Percentiles rank a stretch among this genome's conserved stretches.
Conservation (phyloP, 2,329 filamentous ascomycete genomes). For the Cladosporium sp. region DNA sequence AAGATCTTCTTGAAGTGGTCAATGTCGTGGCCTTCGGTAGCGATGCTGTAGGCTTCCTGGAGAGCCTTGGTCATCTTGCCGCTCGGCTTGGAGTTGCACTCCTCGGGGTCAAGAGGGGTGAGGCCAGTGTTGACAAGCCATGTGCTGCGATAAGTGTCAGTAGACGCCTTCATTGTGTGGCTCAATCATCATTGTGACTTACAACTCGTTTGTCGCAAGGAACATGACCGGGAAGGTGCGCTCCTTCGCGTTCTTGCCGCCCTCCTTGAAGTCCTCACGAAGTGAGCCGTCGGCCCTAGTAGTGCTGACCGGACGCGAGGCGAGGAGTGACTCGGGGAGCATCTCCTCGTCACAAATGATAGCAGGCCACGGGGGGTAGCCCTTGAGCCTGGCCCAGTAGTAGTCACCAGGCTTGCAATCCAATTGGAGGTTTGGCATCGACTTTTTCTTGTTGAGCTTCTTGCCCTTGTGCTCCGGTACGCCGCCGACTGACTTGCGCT, state of each 20-base stretch:
- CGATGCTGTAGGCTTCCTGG: slow-evolving; percentile 75
- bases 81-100: slow-evolving; percentile 65
- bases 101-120: slow-evolving; percentile 71
- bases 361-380: slow-evolving; percentile 90
- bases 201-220: slow-evolving; percentile 95
- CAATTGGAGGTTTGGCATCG: slow-evolving; percentile 64
- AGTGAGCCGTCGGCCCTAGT: slow-evolving; percentile 80
- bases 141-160: slow-evolving; percentile 57
- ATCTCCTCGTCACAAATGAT: slow-evolving; percentile 94
- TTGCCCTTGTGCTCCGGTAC: slow-evolving; percentile 69
- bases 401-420: slow-evolving; percentile 88
- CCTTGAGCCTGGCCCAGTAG: slow-evolving; percentile 91
- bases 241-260: slow-evolving; percentile 80
- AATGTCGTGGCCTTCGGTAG: slow-evolving; percentile 73
- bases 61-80: slow-evolving; percentile 81
- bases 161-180: not conserved
- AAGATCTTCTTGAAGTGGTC: slow-evolving; percentile 82
- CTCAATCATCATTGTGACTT: slow-evolving; percentile 48
- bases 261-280: slow-evolving; percentile 81
- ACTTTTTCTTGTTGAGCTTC: slow-evolving; percentile 84
- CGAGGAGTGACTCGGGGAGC: slow-evolving; percentile 76
- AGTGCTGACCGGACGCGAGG: slow-evolving; percentile 79
- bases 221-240: slow-evolving; percentile 96
- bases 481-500: slow-evolving; percentile 62
- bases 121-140: slow-evolving; percentile 89